These are phyloP conservation scores for Apophysomyces elegans DNA, from an alignment of 371 early-diverging fungal genomes.

Conservation along the genomic window DNA sequence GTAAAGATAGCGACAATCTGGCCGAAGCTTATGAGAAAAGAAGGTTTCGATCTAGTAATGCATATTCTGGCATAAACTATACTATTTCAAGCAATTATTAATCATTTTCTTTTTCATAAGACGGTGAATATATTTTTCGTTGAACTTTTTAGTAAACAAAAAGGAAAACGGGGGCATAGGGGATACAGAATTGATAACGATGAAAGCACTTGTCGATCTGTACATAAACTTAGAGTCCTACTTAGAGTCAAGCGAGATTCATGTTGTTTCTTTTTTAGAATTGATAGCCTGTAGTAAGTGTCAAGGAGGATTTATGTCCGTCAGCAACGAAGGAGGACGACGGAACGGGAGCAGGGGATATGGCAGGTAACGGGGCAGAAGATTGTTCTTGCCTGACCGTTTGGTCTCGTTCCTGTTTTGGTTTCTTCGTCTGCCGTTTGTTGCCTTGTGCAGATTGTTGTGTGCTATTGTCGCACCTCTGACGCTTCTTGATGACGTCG, in stretches of 20 bases:
- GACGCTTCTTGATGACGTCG: constrained; percentile 81
- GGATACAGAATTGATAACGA: not conserved
- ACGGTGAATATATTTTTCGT: not conserved
- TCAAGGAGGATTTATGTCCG: not conserved
- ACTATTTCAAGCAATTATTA: too few species aligned
- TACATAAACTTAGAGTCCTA: not conserved
- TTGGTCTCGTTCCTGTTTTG: not conserved
- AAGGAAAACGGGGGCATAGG: not conserved
- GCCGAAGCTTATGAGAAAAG: too few species aligned
- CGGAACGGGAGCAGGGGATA: constrained; percentile 5
- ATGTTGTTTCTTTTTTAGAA: not conserved
- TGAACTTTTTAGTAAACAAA: not conserved
- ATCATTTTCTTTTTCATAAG: not conserved
- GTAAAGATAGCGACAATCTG: too few species aligned
- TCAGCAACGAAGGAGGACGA: not conserved
- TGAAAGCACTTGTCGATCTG: constrained; percentile 1
- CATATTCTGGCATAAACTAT: too few species aligned
- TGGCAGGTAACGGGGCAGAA: constrained; percentile 14
- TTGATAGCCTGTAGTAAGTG: not conserved
- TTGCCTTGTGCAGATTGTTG: not conserved
- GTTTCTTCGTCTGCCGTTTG: not conserved
- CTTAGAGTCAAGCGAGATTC: not conserved
- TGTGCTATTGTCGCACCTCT: constrained; percentile 58
- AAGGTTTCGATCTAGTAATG: too few species aligned
- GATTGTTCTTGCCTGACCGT: not conserved